Base-by-base conservation (phyloP, 331 rosid species). In the Dryas integrifolia region DNA sequence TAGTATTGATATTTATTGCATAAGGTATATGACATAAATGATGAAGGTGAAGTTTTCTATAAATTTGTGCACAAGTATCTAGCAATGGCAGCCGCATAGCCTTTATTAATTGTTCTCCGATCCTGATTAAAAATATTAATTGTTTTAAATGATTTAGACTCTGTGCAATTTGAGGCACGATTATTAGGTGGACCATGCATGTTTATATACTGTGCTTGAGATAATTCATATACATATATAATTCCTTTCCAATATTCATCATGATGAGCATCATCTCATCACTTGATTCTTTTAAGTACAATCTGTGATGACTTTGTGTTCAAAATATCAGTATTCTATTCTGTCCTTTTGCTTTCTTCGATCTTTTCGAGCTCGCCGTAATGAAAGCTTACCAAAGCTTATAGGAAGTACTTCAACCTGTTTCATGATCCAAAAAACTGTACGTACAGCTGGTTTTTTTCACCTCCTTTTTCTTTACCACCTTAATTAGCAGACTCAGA, bases 231-330 rank as follows among this genome's bases (percentile, higher is more conserved):
- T 52, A 6, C 12, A 16, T 59, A 7, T 16, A 10, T 26, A 40
- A 57, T 51, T 51, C 75, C 84, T 82, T 89, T 85, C 85, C 76
- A 80, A 73, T 78, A 73, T 82, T 84, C 89, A 84, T 82, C 59
- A 87, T 86, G 84, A 79, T 74, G 74, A 82, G 83, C 86, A 77
- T 76, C 82, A 76, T 61, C 72, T 84, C 78, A 74, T 84, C 78
- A 74, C 47, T 79, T 76, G 66, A 75, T 76, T 43, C 74, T 78
- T 80, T 38, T 30, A 82, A 82, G 77, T 76, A 81, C 77, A 78
- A 60, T 77, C 73, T 67, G 53, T 77, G 52, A 66, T 38, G 35
- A 30, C 38, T 14, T 6, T 67, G 60, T 13, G 58, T 58, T 77
- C 56, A 40, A 26, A 72, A 74, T 73, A 62, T 64, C 76, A 67